Conservation (phyloP, 495 filamentous ascomycete species). For the Saxophila tyrrhenica region DNA sequence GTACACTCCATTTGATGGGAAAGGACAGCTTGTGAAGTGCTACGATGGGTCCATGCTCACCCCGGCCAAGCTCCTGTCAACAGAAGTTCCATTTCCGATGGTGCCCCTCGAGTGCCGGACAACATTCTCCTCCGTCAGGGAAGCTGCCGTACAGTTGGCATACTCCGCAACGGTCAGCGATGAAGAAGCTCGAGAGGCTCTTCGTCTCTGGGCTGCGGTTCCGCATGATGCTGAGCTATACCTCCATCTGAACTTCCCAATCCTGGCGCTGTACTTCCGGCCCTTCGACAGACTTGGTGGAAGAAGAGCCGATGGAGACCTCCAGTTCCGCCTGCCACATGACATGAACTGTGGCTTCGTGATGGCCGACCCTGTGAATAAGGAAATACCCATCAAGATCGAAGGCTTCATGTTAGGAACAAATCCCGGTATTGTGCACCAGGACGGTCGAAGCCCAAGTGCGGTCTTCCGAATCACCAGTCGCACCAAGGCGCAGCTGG, state of each 20-base stretch:
- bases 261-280: background rate
- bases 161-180: conserved; percentile 1
- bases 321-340: background rate
- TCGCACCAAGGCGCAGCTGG: background rate
- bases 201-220: background rate
- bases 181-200: conserved; percentile 1
- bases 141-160: conserved; percentile 3
- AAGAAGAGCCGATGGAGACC: background rate
- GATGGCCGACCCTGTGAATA: background rate
- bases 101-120: background rate
- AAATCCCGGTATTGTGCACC: background rate
- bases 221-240: background rate
- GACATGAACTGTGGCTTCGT: background rate
- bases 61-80: background rate
- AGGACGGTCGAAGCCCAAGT: background rate
- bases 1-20: background rate
- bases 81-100: background rate
- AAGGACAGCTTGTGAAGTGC: background rate
- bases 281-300: background rate
- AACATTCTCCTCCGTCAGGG: background rate
- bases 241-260: background rate
- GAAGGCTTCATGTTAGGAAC: background rate
- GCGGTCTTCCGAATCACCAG: conserved; percentile 3
- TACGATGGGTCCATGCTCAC: background rate
- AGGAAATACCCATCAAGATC: background rate